phyloP scores from a whole-genome alignment of 176 grass and related monocot genomes.

The Triticum urartu region DNA sequence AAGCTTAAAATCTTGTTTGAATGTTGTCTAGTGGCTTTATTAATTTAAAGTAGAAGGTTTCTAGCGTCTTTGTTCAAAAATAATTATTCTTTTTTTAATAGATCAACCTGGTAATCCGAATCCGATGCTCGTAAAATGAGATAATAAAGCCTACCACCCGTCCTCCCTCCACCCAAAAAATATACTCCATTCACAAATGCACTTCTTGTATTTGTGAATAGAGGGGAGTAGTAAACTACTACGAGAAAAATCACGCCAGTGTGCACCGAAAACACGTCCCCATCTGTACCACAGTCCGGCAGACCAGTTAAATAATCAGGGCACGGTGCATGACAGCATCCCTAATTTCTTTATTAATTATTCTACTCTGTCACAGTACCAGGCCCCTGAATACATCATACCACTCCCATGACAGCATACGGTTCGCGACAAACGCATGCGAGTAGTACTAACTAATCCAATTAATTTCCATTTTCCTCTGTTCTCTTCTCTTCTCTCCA shows the following conservation, averaged over 20 bases:
- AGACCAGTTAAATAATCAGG: constrained; percentile 26
- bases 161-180: no score
- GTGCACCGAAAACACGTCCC: constrained; percentile 12
- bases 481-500: not conserved
- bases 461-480: not conserved
- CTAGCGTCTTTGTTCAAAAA: no score
- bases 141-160: no score
- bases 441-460: not conserved
- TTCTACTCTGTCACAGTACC: constrained; percentile 9
- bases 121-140: no score
- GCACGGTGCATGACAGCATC: constrained; percentile 20
- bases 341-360: constrained; percentile 26
- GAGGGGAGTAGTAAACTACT: not conserved
- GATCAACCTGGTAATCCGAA: no score
- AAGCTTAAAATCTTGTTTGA: no score
- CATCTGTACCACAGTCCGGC: not conserved
- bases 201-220: no score
- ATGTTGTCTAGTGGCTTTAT: no score
- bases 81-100: no score
- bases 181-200: no score
- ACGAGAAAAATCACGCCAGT: not conserved
- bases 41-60: no score
- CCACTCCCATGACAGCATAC: not conserved
- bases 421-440: no score
- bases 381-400: not conserved